phyloP scores from a whole-genome alignment of 2,329 filamentous ascomycete genomes.

The Tolypocladium album region DNA sequence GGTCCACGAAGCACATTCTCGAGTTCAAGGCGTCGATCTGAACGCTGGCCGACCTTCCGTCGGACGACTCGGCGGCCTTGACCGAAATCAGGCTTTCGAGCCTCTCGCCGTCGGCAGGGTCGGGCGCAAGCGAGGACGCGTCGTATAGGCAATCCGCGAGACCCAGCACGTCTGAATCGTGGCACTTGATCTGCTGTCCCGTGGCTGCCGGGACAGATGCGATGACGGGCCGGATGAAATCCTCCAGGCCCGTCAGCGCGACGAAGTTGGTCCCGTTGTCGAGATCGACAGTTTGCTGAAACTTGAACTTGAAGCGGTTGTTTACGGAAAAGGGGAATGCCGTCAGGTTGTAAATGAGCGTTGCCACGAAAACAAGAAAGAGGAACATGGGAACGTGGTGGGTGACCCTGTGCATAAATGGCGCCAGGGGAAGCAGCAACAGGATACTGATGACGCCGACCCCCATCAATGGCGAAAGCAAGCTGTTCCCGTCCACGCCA shows the following conservation, averaged over 20 bases:
- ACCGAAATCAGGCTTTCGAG: slow-evolving; percentile 51
- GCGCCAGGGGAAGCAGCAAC: slow-evolving; percentile 63
- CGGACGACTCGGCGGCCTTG: slow-evolving; percentile 20
- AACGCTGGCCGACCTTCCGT: slow-evolving; percentile 46
- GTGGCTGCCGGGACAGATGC: slow-evolving; percentile 58
- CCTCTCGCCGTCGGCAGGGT: slow-evolving; percentile 41
- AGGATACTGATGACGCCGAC: slow-evolving; percentile 59
- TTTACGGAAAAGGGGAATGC: slow-evolving; percentile 80
- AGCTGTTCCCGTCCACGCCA: slow-evolving; percentile 67
- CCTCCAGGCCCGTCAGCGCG: slow-evolving; percentile 55
- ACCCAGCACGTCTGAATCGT: slow-evolving; percentile 23
- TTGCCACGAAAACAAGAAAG: slow-evolving; percentile 60
- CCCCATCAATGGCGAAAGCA: slow-evolving; percentile 60
- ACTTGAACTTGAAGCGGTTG: slow-evolving; percentile 77
- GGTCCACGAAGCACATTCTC: slow-evolving; percentile 64
- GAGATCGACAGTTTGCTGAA: slow-evolving; percentile 71
- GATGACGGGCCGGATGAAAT: slow-evolving; percentile 58
- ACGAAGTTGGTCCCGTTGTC: slow-evolving; percentile 61
- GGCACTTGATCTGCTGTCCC: slow-evolving; percentile 48
- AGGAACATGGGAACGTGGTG: slow-evolving; percentile 74
- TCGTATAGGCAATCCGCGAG: slow-evolving; percentile 61
- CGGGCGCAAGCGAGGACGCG: slow-evolving; percentile 48
- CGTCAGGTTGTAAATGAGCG: slow-evolving; percentile 73
- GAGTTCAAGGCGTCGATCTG: slow-evolving; percentile 63
- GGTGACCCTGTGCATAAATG: slow-evolving; percentile 79